Evolutionary conservation across 2,329 filamentous ascomycete species (phyloP).

Genomic region (Colletotrichum simmondsii): DNA sequence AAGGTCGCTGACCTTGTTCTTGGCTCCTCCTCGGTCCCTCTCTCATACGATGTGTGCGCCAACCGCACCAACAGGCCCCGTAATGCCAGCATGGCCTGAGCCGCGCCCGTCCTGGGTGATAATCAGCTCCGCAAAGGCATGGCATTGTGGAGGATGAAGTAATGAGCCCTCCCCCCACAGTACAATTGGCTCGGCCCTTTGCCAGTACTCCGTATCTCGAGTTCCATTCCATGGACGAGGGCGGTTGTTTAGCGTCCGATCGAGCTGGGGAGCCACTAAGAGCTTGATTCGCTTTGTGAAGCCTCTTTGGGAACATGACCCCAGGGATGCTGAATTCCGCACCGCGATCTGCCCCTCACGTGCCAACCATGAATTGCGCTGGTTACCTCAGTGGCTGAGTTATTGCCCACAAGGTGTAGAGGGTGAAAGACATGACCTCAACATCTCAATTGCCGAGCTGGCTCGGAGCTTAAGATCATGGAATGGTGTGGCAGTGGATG

Average conservation of each 20-base stretch:
- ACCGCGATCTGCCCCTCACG: conserved; percentile 7
- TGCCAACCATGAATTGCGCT: not conserved
- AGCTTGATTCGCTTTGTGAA: conserved; percentile 34
- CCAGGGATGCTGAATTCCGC: conserved; percentile 26
- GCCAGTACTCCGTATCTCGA: conserved; percentile 7
- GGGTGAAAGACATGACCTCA: not conserved
- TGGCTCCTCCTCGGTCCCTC: conserved; percentile 10
- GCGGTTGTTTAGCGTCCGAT: conserved; percentile 32
- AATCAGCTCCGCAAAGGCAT: conserved; percentile 29
- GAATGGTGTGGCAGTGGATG: not conserved
- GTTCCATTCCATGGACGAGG: conserved; percentile 18
- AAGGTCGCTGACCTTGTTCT: conserved; percentile 28
- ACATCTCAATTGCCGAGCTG: not conserved
- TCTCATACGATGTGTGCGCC: conserved; percentile 26
- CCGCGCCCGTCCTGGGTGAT: conserved; percentile 26
- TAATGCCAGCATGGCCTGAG: conserved; percentile 27
- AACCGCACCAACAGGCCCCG: not conserved
- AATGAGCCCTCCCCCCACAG: conserved; percentile 8
- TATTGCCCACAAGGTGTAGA: not conserved
- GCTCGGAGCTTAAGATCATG: not conserved
- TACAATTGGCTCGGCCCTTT: conserved; percentile 3
- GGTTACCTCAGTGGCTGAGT: conserved; percentile 2
- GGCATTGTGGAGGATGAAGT: conserved; percentile 26
- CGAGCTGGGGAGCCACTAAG: conserved; percentile 28
- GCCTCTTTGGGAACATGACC: conserved; percentile 31